Percentiles rank a stretch among this genome's conserved stretches.
phyloP scores from a whole-genome alignment of 805 yeast species.

The Blastobotrys mokoenaii region DNA sequence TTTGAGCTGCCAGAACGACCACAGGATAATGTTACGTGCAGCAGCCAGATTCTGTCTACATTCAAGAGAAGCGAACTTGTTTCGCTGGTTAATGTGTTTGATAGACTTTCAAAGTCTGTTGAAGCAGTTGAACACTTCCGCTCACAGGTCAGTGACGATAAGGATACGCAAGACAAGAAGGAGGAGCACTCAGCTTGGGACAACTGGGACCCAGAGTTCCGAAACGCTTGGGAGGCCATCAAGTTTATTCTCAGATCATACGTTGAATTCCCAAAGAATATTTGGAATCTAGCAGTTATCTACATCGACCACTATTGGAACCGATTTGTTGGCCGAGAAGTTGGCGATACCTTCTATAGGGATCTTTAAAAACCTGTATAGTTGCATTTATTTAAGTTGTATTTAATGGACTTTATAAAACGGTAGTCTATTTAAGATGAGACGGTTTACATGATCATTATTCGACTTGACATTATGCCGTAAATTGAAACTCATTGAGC shows the following conservation, averaged over 20 bases:
- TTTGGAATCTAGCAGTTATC: slow-evolving; percentile 43
- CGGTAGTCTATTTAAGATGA: no score
- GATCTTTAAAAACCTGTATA: not conserved
- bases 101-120: slow-evolving; percentile 79
- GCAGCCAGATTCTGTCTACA: slow-evolving; percentile 43
- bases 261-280: slow-evolving; percentile 54
- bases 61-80: slow-evolving; percentile 77
- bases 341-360: not conserved
- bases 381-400: not conserved
- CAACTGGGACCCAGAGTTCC: slow-evolving; percentile 39
- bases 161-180: slow-evolving; percentile 11
- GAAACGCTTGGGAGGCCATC: slow-evolving; percentile 50
- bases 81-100: slow-evolving; percentile 86
- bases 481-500: no score
- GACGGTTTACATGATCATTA: no score
- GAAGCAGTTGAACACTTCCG: slow-evolving; percentile 62
- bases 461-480: no score
- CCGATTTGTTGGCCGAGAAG: slow-evolving; percentile 53
- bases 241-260: slow-evolving; percentile 61
- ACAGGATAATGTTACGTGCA: slow-evolving; percentile 33
- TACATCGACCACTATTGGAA: slow-evolving; percentile 61
- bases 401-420: not conserved
- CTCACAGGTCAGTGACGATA: slow-evolving; percentile 12
- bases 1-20: slow-evolving; percentile 63
- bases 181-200: slow-evolving; percentile 1